Base-by-base conservation (phyloP, 441 rosid species). In the Pelargonium cotyledonis region DNA sequence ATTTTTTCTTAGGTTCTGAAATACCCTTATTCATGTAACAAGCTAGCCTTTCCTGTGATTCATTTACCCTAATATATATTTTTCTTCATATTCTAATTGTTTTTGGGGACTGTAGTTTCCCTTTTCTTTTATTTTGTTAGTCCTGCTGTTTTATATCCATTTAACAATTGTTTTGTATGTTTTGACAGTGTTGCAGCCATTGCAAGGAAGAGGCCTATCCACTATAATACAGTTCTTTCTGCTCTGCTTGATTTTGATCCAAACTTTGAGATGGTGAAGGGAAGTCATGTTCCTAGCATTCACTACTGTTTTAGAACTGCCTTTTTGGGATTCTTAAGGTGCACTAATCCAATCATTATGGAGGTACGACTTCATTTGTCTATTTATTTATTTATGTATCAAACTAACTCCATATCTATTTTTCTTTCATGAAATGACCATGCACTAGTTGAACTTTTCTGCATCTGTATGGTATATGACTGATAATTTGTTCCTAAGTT, bases 241-340 rank as follows among this genome's bases (percentile, higher is more conserved):
- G 90, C 85, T 40, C 81, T 96, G 84, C 89, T 89, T 72, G 89
- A 89, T 73, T 93, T 91, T 77, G 80, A 81, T 80, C 87, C 88
- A 65, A 88, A 84, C 77, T 74, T 78, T 72, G 95, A 93, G 77
- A 78, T 76, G n/a, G 72, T 69, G 66, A 89, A 83, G 81, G 90
- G 88, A 69, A 77, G 83, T 73, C 99, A 89, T 82, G 76, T 70
- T 74, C 77, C 87, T 78, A 96, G 98, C 72, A 76, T 93, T 60
- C 97, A 84, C 70, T 93, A 87, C 80, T 96, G 98, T 26, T 68
- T 96, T 65, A 91, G 97, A 82, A 91, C 97, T 75, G 97, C 99
- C 60, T 91, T 91, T 75, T 76, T 96, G 81, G 98, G 98, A 80
- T 93, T 96, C 81, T 85, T 96, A 71, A 85, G 98, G 80, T 87